Percentiles rank a stretch among this genome's conserved stretches.
phyloP scores from a whole-genome alignment of 805 yeast genomes.

The Candida sithepensis region DNA sequence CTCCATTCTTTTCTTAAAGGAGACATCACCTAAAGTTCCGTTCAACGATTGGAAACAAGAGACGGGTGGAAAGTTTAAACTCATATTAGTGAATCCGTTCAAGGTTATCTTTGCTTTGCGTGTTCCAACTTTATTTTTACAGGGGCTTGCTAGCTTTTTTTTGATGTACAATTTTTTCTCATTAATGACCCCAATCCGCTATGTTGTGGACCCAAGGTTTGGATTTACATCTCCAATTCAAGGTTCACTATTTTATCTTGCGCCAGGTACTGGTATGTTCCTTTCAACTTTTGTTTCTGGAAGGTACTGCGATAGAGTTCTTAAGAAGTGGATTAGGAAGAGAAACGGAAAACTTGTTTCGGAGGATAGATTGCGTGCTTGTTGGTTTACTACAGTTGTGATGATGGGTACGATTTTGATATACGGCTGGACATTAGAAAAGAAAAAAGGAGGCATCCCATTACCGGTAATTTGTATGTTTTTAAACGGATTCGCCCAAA shows the following conservation, averaged over 20 bases:
- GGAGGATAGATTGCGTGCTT: conserved; percentile 45
- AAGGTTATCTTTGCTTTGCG: conserved; percentile 36
- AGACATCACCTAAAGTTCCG: conserved; percentile 35
- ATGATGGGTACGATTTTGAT: conserved; percentile 40
- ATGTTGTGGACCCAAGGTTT: conserved; percentile 53
- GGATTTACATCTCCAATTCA: conserved; percentile 42
- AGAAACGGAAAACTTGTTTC: conserved; percentile 41
- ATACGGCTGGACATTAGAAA: conserved; percentile 49
- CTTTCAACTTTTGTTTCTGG: conserved; percentile 49
- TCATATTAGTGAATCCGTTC: conserved; percentile 41
- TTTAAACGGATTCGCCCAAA: conserved; percentile 45
- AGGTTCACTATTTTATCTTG: conserved; percentile 48
- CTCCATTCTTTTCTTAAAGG: conserved; percentile 40
- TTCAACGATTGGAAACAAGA: conserved; percentile 24
- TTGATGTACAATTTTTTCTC: conserved; percentile 45
- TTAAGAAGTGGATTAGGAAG: conserved; percentile 36
- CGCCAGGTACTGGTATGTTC: conserved; percentile 51
- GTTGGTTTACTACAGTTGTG: conserved; percentile 35
- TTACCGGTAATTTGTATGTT: conserved; percentile 47
- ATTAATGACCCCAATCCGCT: conserved; percentile 48
- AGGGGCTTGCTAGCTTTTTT: conserved; percentile 36
- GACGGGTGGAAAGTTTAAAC: conserved; percentile 34
- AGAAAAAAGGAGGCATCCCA: conserved; percentile 48
- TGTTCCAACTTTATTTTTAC: conserved; percentile 39
- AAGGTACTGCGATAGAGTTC: conserved; percentile 42